phyloP scores from a whole-genome alignment of 2,329 filamentous ascomycete species.

The Microthyrium microscopicum region DNA sequence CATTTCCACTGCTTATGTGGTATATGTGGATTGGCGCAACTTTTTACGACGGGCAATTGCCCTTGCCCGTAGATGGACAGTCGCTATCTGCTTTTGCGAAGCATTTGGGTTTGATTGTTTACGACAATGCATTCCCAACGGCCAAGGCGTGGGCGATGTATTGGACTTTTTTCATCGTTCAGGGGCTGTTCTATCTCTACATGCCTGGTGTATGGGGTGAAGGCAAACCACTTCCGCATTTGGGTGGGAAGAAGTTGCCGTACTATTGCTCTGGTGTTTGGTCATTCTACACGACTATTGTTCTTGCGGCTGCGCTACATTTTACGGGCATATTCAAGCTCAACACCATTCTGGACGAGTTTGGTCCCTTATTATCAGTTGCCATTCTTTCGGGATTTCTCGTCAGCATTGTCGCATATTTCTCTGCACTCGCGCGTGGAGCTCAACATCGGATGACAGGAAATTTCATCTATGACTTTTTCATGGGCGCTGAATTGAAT shows the following conservation, averaged over 20 bases:
- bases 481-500: constrained; percentile 80
- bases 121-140: constrained; percentile 71
- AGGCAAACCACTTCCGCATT: constrained; percentile 73
- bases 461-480: constrained; percentile 68
- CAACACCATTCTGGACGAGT: constrained; percentile 87
- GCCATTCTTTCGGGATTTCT: constrained; percentile 82
- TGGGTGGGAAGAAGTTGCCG: constrained; percentile 66
- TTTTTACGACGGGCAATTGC: constrained; percentile 77
- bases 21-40: constrained; percentile 98
- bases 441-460: constrained; percentile 87
- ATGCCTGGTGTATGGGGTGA: constrained; percentile 78
- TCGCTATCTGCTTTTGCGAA: constrained; percentile 52
- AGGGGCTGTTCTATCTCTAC: constrained; percentile 66
- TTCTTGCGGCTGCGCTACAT: constrained; percentile 55
- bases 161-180: constrained; percentile 81
- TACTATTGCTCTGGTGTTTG: constrained; percentile 90
- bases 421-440: constrained; percentile 66
- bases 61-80: constrained; percentile 48
- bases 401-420: constrained; percentile 69
- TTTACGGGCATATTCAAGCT: constrained; percentile 72
- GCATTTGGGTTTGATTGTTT: constrained; percentile 56
- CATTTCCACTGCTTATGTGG: constrained; percentile 92
- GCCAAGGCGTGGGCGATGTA: constrained; percentile 80
- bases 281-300: constrained; percentile 77
- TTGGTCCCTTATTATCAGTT: constrained; percentile 81